Percentiles rank a stretch among this genome's conserved stretches.
These are phyloP conservation scores for Fragilariopsis cylindrus DNA, from an alignment of 108 stramenopile genomes.

Conservation along the genomic window DNA sequence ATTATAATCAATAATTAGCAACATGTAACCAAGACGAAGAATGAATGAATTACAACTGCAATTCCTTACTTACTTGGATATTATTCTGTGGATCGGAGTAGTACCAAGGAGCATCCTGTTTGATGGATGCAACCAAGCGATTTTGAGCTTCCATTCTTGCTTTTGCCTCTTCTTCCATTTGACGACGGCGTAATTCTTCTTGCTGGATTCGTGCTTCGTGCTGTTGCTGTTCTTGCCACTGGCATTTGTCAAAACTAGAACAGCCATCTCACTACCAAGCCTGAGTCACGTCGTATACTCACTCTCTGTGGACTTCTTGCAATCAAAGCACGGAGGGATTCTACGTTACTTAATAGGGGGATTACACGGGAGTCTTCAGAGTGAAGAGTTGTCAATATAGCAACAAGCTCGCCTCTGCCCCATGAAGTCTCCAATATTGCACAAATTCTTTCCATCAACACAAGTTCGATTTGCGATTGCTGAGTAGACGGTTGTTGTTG, in stretches of 20 bases:
- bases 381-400: slow-evolving; percentile 80
- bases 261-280: slow-evolving; percentile 76
- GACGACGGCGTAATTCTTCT: slow-evolving; percentile 66
- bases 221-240: slow-evolving; percentile 66
- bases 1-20: not conserved
- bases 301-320: slow-evolving; percentile 68
- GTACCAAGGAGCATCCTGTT: slow-evolving; percentile 79
- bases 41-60: not conserved
- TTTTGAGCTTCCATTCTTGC: slow-evolving; percentile 34
- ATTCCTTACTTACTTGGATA: slow-evolving; percentile 62
- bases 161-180: slow-evolving; percentile 39
- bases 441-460: slow-evolving; percentile 84
- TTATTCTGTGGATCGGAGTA: slow-evolving; percentile 91
- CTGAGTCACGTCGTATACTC: slow-evolving; percentile 64
- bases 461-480: slow-evolving; percentile 82
- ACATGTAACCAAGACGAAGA: not conserved
- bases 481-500: slow-evolving; percentile 52
- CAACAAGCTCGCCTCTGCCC: slow-evolving; percentile 80
- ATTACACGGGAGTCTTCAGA: slow-evolving; percentile 81
- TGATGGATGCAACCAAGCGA: slow-evolving; percentile 30
- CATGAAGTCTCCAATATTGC: slow-evolving; percentile 84
- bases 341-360: slow-evolving; percentile 66
- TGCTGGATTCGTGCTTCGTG: slow-evolving; percentile 61
- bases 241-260: slow-evolving; percentile 72
- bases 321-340: slow-evolving; percentile 76